phyloP scores from a whole-genome alignment of 176 grass and related monocot genomes.

The Carex pumila region DNA sequence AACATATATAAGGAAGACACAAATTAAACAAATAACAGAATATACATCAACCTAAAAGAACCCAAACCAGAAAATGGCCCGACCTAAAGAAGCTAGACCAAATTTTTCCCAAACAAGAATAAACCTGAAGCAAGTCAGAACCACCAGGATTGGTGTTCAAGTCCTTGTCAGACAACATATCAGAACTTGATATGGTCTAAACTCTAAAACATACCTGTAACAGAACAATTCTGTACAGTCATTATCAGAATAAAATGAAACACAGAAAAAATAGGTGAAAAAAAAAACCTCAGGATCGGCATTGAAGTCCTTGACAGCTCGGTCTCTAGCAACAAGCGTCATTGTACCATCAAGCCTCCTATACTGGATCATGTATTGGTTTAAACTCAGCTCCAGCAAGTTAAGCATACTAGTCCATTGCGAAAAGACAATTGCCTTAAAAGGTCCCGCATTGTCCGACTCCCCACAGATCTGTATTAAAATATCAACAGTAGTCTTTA shows the following conservation, averaged over 20 bases:
- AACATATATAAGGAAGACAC: neutral
- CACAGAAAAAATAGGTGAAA: neutral
- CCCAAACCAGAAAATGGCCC: neutral
- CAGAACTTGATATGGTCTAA: neutral
- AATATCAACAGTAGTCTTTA: conserved; percentile 62
- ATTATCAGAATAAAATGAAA: conserved; percentile 7
- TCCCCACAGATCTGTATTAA: conserved; percentile 44
- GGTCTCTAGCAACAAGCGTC: conserved; percentile 77
- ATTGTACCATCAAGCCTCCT: conserved; percentile 94
- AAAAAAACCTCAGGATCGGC: conserved; percentile 76
- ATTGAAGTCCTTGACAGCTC: conserved; percentile 88
- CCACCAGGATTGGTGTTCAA: neutral
- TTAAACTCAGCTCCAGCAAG: conserved; percentile 78
- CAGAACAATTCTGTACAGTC: neutral
- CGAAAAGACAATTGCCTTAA: conserved; percentile 96
- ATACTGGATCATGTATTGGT: conserved; percentile 77
- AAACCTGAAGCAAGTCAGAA: neutral
- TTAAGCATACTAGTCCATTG: conserved; percentile 99
- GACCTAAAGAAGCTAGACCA: neutral
- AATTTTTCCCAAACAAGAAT: neutral
- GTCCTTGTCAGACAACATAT: neutral
- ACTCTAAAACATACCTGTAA: neutral
- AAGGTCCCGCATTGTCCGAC: conserved; percentile 31
- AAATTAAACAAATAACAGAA: neutral
- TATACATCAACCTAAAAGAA: neutral